These are phyloP conservation scores for Salvia hispanica DNA, from an alignment of 257 asterid species.

Conservation along the genomic window DNA sequence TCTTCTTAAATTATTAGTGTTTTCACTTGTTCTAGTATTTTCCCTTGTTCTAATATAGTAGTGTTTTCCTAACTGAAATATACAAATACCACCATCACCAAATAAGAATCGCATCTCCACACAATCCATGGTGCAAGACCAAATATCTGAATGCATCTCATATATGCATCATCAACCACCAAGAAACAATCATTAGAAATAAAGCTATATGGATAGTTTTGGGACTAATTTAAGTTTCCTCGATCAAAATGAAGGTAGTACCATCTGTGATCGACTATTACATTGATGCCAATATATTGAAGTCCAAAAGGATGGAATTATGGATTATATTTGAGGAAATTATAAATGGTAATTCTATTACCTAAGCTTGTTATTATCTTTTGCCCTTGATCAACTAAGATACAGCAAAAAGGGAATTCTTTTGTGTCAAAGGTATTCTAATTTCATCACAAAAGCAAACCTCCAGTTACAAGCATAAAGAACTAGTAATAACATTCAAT, in stretches of 20 bases:
- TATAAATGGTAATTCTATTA: not conserved
- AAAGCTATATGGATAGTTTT: not conserved
- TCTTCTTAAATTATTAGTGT: not conserved
- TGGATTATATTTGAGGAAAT: not conserved
- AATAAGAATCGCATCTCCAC: constrained; percentile 7
- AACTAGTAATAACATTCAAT: not conserved
- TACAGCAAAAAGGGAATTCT: constrained; percentile 3
- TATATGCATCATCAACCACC: not conserved
- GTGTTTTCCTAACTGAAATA: not conserved
- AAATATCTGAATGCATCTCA: not conserved
- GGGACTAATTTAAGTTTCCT: not conserved
- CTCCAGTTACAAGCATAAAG: not conserved
- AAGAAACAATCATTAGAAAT: not conserved
- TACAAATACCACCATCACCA: not conserved
- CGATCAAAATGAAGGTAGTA: not conserved
- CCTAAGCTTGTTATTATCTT: not conserved
- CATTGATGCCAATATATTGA: not conserved
- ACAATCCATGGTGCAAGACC: not conserved
- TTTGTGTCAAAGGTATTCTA: not conserved
- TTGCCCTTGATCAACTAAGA: not conserved
- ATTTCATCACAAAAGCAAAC: constrained; percentile 13
- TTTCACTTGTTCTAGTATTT: no score
- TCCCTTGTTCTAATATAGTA: not conserved
- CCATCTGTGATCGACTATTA: constrained; percentile 3
- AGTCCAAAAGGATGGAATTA: not conserved